Conservation (phyloP, 192 early-diverging fungal genomes). For the Backusella sp. region DNA sequence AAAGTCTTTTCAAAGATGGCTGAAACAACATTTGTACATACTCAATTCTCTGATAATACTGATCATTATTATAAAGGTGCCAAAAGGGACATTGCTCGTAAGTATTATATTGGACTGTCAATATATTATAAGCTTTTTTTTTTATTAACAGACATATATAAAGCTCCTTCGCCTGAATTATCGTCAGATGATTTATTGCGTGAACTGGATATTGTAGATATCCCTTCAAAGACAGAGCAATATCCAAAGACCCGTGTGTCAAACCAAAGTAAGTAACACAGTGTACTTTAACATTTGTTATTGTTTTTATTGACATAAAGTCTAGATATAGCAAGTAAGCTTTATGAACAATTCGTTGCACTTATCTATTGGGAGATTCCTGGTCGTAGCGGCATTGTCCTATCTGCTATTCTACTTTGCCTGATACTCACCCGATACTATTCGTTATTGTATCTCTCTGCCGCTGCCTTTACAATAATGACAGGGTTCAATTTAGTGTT, state of each 20-base stretch:
- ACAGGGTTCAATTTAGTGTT: conserved; percentile 37
- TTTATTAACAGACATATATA: background rate
- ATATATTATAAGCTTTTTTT: background rate
- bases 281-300: background rate
- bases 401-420: conserved; percentile 10
- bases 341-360: background rate
- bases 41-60: conserved; percentile 1
- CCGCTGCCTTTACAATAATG: conserved; percentile 21
- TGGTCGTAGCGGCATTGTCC: conserved; percentile 10
- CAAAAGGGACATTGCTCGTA: background rate
- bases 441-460: conserved; percentile 28
- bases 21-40: background rate
- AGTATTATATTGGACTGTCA: background rate
- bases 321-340: background rate
- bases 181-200: conserved; percentile 8
- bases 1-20: background rate
- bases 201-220: background rate
- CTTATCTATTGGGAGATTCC: conserved; percentile 36
- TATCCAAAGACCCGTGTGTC: background rate
- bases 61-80: background rate
- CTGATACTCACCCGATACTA: conserved; percentile 33
- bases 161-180: conserved; percentile 10
- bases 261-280: background rate
- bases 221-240: background rate
- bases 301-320: background rate